These are phyloP conservation scores for Tolypocladium pustulatum DNA, from an alignment of 2,329 filamentous ascomycete genomes.

Conservation along the genomic window DNA sequence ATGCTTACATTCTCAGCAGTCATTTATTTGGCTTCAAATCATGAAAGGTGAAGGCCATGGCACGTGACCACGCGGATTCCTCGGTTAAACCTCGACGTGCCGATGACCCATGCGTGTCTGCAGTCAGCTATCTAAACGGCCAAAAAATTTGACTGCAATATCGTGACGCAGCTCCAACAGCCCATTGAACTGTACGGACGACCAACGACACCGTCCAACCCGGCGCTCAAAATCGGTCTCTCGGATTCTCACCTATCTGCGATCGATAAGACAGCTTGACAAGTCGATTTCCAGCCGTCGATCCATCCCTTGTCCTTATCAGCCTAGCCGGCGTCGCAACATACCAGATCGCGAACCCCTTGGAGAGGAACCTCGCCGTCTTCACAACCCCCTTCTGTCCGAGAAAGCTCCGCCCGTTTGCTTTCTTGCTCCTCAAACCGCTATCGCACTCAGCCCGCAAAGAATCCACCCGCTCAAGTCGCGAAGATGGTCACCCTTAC, in stretches of 20 bases:
- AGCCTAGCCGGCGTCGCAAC: not conserved
- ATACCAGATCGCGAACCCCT: not conserved
- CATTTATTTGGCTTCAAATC: not conserved
- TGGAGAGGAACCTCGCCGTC: not conserved
- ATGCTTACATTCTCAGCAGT: not conserved
- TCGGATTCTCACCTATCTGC: not conserved
- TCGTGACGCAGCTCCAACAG: not conserved
- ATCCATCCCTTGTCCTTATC: not conserved
- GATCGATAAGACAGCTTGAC: not conserved
- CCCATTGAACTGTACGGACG: not conserved
- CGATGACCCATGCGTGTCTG: not conserved
- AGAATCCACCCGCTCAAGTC: constrained; percentile 5
- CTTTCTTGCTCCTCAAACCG: not conserved
- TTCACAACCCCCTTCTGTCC: not conserved
- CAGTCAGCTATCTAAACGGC: not conserved
- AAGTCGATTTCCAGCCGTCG: not conserved
- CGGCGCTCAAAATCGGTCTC: not conserved
- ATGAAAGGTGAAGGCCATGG: not conserved
- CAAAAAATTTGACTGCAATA: constrained; percentile 3
- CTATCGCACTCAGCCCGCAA: not conserved
- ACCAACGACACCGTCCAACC: not conserved
- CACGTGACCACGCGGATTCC: constrained; percentile 5
- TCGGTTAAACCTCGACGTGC: constrained; percentile 5
- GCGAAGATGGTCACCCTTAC: constrained; percentile 85
- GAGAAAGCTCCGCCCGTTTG: not conserved